Conservation (phyloP, 129 eudicot species). For the Helianthus tuberosus region DNA sequence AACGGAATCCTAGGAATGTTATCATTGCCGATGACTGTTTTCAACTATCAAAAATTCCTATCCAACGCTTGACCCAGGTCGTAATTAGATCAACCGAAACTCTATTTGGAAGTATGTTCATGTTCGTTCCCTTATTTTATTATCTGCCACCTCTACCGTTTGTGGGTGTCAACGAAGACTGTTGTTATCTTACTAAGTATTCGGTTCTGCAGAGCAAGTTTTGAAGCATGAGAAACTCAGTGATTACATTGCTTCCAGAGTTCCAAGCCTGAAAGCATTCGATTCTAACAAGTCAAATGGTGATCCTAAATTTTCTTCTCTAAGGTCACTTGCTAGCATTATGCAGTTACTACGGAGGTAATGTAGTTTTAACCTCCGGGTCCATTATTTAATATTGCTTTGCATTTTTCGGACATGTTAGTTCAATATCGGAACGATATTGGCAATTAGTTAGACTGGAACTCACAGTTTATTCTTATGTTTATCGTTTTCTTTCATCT, state of each 20-base stretch:
- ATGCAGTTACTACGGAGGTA: constrained; percentile 76
- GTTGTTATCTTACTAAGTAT: constrained; percentile 23
- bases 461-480: background rate
- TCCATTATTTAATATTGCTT: constrained; percentile 13
- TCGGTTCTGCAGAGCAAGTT: constrained; percentile 75
- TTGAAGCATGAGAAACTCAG: constrained; percentile 73
- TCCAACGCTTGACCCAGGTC: constrained; percentile 54
- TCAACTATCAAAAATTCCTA: constrained; percentile 51
- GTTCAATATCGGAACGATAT: background rate
- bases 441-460: background rate
- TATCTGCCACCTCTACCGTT: constrained; percentile 7
- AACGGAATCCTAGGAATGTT: constrained; percentile 75
- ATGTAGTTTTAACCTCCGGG: constrained; percentile 5
- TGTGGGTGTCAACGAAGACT: background rate
- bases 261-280: constrained; percentile 66
- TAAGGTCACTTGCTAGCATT: constrained; percentile 53
- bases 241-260: constrained; percentile 65
- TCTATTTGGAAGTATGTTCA: constrained; percentile 82
- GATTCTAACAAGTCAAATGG: constrained; percentile 57
- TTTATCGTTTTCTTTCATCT: background rate
- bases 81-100: constrained; percentile 72
- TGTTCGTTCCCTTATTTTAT: constrained; percentile 1
- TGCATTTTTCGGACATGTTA: background rate
- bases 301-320: constrained; percentile 58
- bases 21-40: constrained; percentile 90